phyloP scores from a whole-genome alignment of 495 filamentous ascomycete species.

The Aspergillus avenaceus region DNA sequence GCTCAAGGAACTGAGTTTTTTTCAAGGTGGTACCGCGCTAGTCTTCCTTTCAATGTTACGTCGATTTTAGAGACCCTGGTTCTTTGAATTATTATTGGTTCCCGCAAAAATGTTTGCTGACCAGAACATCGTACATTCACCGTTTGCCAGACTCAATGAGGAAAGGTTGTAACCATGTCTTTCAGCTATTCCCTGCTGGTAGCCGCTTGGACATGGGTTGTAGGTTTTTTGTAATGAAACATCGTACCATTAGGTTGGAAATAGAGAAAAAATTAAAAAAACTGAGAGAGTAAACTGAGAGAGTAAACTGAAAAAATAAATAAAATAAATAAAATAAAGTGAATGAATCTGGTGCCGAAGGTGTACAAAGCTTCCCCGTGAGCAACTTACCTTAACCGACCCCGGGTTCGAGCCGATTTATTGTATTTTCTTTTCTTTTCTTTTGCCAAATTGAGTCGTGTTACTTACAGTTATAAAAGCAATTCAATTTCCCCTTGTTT shows the following conservation, averaged over 20 bases:
- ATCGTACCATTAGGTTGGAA: not conserved
- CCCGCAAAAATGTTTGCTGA: not conserved
- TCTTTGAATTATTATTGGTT: not conserved
- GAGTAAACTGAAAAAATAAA: slow-evolving; percentile 2
- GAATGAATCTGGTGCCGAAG: slow-evolving; percentile 9
- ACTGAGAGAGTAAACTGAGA: too few relatives aligned
- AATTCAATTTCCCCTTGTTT: slow-evolving; percentile 1
- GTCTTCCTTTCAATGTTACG: not conserved
- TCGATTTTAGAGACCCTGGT: too few relatives aligned
- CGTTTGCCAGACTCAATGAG: not conserved
- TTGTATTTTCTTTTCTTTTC: not conserved
- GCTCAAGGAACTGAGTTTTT: too few relatives aligned
- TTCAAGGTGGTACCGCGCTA: too few relatives aligned
- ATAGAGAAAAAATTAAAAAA: slow-evolving; percentile 5
- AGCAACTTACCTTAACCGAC: slow-evolving; percentile 14
- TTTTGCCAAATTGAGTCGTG: not conserved
- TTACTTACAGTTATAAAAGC: slow-evolving; percentile 15
- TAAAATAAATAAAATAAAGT: not conserved
- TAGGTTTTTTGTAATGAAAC: not conserved
- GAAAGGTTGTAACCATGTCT: not conserved
- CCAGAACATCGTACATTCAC: not conserved
- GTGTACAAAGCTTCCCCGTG: slow-evolving; percentile 13
- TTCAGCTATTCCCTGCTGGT: not conserved
- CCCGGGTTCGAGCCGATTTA: slow-evolving; percentile 10
- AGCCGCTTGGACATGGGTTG: not conserved